A percentile compares a stretch with the other conserved stretches of the same genome.
Conservation (phyloP, 176 grass and related monocot genomes). For the Aegilops longissima region DNA sequence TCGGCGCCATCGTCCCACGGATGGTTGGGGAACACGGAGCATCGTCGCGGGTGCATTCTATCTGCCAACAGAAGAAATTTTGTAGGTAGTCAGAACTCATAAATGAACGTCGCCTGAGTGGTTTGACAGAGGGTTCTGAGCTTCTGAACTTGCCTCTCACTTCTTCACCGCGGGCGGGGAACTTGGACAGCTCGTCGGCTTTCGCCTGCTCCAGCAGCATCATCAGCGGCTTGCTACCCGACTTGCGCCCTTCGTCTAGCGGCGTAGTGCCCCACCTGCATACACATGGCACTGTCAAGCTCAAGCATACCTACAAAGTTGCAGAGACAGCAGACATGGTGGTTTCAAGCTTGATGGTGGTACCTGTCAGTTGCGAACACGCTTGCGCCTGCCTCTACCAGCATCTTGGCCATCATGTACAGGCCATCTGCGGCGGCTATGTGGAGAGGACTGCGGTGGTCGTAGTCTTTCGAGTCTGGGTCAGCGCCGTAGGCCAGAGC, state of each 20-base stretch:
- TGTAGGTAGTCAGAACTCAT: neutral
- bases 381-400: constrained; percentile 79
- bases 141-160: constrained; percentile 38
- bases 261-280: constrained; percentile 88
- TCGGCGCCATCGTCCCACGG: constrained; percentile 52
- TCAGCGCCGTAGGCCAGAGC: constrained; percentile 65
- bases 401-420: constrained; percentile 74
- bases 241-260: constrained; percentile 72
- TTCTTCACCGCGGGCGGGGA: constrained; percentile 58
- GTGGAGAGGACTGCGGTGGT: constrained; percentile 87
- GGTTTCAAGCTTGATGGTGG: neutral
- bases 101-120: neutral
- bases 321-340: neutral
- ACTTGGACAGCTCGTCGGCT: constrained; percentile 60
- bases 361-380: constrained; percentile 82
- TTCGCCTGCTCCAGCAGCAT: constrained; percentile 65
- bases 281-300: neutral
- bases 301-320: neutral
- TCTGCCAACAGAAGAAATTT: constrained; percentile 12
- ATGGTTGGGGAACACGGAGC: constrained; percentile 83
- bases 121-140: neutral
- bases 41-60: constrained; percentile 61
- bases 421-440: constrained; percentile 79
- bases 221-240: constrained; percentile 58
- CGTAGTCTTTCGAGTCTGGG: constrained; percentile 79